These are phyloP conservation scores for Eucalyptus marginata DNA, from an alignment of 345 rosid genomes.

Conservation along the genomic window DNA sequence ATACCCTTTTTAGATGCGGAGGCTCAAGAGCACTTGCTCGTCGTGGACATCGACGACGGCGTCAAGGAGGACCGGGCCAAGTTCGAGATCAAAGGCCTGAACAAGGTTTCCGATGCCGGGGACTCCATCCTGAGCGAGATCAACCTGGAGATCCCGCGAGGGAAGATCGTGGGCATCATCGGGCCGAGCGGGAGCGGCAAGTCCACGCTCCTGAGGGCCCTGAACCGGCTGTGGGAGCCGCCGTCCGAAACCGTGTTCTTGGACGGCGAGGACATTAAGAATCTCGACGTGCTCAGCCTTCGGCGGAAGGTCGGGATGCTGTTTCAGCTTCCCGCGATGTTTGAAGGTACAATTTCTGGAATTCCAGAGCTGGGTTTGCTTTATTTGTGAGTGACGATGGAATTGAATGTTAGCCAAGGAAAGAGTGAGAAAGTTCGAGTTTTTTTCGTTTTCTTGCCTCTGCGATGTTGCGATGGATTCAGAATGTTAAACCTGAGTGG, in stretches of 20 bases:
- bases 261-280: slow-evolving; percentile 53
- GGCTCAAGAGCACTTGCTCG: slow-evolving; percentile 27
- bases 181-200: slow-evolving; percentile 98
- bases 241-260: slow-evolving; percentile 48
- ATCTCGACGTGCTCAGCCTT: slow-evolving; percentile 54
- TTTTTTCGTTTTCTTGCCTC: background rate
- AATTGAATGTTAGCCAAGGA: background rate
- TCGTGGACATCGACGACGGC: background rate
- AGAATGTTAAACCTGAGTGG: background rate
- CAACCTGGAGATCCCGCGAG: slow-evolving; percentile 40
- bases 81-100: slow-evolving; percentile 41
- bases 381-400: background rate
- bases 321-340: slow-evolving; percentile 83
- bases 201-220: slow-evolving; percentile 67
- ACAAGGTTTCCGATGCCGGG: slow-evolving; percentile 34
- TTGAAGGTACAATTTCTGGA: slow-evolving; percentile 40
- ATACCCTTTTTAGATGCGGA: slow-evolving; percentile 2
- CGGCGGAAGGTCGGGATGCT: slow-evolving; percentile 95
- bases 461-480: background rate
- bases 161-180: slow-evolving; percentile 64
- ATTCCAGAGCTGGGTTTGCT: background rate
- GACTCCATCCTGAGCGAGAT: slow-evolving; percentile 37
- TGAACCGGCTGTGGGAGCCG: slow-evolving; percentile 91
- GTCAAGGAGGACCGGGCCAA: slow-evolving; percentile 4
- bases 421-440: background rate